These are phyloP conservation scores for Coccomyxa sp. DNA, from an alignment of 139 green algal species.

Conservation along the genomic window DNA sequence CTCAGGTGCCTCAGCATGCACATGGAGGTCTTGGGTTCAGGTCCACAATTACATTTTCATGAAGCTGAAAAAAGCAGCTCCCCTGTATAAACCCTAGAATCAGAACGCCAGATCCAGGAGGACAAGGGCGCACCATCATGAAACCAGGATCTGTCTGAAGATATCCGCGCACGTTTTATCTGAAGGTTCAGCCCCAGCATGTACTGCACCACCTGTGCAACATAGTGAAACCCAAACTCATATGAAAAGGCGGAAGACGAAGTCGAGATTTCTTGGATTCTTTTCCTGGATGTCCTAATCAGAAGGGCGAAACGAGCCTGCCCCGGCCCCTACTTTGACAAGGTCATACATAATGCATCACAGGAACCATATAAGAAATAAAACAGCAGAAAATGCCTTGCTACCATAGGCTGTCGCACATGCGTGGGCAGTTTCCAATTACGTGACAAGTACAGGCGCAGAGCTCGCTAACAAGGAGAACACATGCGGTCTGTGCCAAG, in stretches of 20 bases:
- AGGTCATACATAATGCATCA: background rate
- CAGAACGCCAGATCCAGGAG: no score
- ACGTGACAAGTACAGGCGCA: no score
- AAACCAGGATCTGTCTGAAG: slow-evolving; percentile 94
- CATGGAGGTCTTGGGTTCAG: no score
- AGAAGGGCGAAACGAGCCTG: background rate
- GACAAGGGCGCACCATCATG: slow-evolving; percentile 75
- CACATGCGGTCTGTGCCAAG: background rate
- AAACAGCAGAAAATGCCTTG: no score
- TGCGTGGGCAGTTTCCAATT: no score
- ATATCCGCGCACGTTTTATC: slow-evolving; percentile 80
- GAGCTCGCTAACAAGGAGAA: background rate
- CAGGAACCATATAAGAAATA: no score
- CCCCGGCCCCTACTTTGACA: background rate
- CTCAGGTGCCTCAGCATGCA: background rate
- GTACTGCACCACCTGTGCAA: slow-evolving; percentile 86
- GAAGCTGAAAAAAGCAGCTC: no score
- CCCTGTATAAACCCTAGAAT: no score
- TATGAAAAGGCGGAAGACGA: no score
- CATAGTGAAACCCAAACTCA: background rate
- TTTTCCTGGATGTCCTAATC: background rate
- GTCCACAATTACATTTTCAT: no score
- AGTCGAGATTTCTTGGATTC: no score
- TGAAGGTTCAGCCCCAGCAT: slow-evolving; percentile 88
- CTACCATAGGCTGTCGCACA: no score